Evolutionary conservation across 805 yeast species (phyloP), one percentile per base, ranked within the genome.

Genomic region (Candida qinlingensis): DNA sequence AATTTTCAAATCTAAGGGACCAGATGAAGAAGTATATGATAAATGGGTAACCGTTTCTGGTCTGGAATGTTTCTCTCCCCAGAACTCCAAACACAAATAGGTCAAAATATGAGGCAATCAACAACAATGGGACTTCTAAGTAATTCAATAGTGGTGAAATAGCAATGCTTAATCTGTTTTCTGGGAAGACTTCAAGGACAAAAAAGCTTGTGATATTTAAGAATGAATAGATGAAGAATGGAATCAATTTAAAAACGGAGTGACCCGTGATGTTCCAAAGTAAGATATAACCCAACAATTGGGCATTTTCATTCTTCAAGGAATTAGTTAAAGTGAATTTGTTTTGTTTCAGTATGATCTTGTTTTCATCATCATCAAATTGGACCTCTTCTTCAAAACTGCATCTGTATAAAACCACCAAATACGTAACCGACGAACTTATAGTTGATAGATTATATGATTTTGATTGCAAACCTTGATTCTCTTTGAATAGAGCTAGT

Each of bases 141-240:
- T 67, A 72, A 28, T 58, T 50, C n/a, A 70, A 54, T 44, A 72
- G 59, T 1, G 76, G 76, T 6, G 59, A 44, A 5, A 70, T 29
- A 0, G 74, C 74, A 31, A 52, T 41, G 12, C 72, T 59, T 10
- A 72, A 54, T 2, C 59, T 56, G 11, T 57, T 58, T 1, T 54
- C 48, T 1, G 74, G 72, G 42, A 62, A 67, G 7, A 63, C 54
- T 37, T 72, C 74, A 33, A 59, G 48, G 4, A 64, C 59, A 39
- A 65, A 55, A 48, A 59, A 70, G 26, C 65, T 62, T 30, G 66
- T 55, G 37, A 71, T 52, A 49, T 73, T 73, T 46, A 73, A 56
- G n/a, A 65, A 55, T 4, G 76, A 71, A 51, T 71, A 73, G 7
- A 66, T 59, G n/a, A 66, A 63, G 54, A 71, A 72, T 2, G 77